phyloP scores from a whole-genome alignment of 2,329 filamentous ascomycete species.

The Chaetomium olivaceum region DNA sequence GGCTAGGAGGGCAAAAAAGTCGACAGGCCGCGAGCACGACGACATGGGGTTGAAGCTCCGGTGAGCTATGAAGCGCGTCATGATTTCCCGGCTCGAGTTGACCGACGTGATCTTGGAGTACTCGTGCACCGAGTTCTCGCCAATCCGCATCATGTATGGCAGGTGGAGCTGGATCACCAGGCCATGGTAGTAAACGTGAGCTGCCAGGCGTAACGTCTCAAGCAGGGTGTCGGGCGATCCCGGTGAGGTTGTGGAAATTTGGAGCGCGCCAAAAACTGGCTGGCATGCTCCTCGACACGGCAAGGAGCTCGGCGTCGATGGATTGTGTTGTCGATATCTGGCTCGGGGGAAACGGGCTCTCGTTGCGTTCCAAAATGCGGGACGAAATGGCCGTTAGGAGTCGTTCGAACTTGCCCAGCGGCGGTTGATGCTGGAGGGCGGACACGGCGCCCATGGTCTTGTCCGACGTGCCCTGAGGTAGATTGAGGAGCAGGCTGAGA shows the following conservation, averaged over 20 bases:
- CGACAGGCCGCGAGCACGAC: neutral
- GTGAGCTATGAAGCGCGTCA: neutral
- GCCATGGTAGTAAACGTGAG: neutral
- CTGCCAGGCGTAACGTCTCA: neutral
- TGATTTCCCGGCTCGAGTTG: neutral
- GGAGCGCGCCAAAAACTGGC: neutral
- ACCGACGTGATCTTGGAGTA: neutral
- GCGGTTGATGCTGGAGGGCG: neutral
- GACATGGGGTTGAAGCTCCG: neutral
- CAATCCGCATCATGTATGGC: neutral
- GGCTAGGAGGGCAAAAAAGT: neutral
- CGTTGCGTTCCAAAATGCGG: neutral
- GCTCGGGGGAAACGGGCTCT: neutral
- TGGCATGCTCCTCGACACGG: neutral
- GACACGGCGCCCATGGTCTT: neutral
- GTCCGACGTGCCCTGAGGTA: conserved; percentile 34
- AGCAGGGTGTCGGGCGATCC: neutral
- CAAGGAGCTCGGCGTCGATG: neutral
- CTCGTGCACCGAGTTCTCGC: neutral
- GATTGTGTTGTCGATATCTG: neutral
- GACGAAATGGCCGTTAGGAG: neutral
- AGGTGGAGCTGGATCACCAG: neutral
- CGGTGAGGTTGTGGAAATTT: neutral
- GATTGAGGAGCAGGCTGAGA: conserved; percentile 38
- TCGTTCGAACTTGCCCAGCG: neutral